A percentile compares a stretch with the other conserved stretches of the same genome.
Evolutionary conservation across 1,284 basidiomycete genomes (phyloP).

Genomic region (Ustilago loliicola): DNA sequence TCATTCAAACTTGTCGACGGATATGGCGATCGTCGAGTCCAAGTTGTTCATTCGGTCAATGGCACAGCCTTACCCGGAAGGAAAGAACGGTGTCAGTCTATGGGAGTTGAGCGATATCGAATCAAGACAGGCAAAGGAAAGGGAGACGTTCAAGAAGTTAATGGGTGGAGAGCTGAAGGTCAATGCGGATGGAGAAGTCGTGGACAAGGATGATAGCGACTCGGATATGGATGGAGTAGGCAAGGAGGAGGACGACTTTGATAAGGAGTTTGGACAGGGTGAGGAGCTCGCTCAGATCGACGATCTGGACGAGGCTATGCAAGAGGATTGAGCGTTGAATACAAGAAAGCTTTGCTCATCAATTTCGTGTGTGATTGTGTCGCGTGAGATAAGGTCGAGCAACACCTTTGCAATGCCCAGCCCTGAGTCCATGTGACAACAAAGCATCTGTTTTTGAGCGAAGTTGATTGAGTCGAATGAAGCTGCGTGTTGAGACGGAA

Average conservation of each 20-base stretch:
- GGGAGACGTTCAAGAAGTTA: slow-evolving; percentile 70
- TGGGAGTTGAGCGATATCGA: slow-evolving; percentile 92
- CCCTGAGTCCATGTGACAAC: not conserved
- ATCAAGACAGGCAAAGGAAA: slow-evolving; percentile 83
- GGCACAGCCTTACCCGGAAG: slow-evolving; percentile 95
- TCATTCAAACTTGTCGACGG: slow-evolving; percentile 95
- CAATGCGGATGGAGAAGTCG: slow-evolving; percentile 49
- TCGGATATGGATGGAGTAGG: slow-evolving; percentile 25
- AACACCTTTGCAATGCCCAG: not conserved
- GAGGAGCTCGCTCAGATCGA: slow-evolving; percentile 8
- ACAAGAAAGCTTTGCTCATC: slow-evolving; percentile 6
- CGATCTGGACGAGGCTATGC: slow-evolving; percentile 8
- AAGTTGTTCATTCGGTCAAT: slow-evolving; percentile 98
- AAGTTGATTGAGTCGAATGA: no score
- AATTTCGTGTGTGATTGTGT: not conserved
- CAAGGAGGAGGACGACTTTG: slow-evolving; percentile 60
- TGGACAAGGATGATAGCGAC: slow-evolving; percentile 45
- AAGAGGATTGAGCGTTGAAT: slow-evolving; percentile 4
- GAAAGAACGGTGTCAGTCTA: slow-evolving; percentile 87
- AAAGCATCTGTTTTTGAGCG: no score
- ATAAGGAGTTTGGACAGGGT: slow-evolving; percentile 30
- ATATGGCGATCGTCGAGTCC: slow-evolving; percentile 95
- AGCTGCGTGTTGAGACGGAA: no score
- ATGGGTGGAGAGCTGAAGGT: slow-evolving; percentile 55
- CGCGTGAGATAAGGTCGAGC: not conserved